phyloP scores from a whole-genome alignment of 1,284 basidiomycete genomes.

The Sporisorium sorghi region DNA sequence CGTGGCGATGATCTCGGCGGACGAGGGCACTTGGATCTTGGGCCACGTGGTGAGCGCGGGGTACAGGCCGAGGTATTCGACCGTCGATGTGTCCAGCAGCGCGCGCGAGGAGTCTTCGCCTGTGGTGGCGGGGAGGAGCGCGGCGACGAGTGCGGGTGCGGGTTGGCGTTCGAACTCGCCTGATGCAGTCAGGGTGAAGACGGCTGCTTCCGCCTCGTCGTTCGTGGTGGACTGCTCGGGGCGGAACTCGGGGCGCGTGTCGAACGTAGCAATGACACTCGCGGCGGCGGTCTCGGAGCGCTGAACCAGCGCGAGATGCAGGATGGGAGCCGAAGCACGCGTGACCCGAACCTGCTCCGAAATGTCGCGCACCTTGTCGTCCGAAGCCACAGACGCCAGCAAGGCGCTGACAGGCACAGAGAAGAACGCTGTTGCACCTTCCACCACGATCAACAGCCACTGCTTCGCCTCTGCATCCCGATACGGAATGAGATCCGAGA shows the following conservation, averaged over 20 bases:
- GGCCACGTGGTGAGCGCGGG: conserved; percentile 59
- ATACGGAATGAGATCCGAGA: conserved; percentile 49
- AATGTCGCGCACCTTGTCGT: conserved; percentile 34
- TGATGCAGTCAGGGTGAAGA: conserved; percentile 20
- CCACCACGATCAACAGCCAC: conserved; percentile 52
- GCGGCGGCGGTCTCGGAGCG: conserved; percentile 4
- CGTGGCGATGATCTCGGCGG: conserved; percentile 54
- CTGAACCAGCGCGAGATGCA: conserved; percentile 30
- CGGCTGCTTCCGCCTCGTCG: conserved; percentile 19
- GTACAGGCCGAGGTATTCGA: conserved; percentile 54
- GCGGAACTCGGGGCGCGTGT: conserved; percentile 42
- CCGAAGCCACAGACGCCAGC: conserved; percentile 14
- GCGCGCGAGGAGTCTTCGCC: conserved; percentile 16
- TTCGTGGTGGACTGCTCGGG: conserved; percentile 7
- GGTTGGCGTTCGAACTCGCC: conserved; percentile 25
- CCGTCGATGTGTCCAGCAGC: conserved; percentile 31
- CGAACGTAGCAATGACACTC: conserved; percentile 35
- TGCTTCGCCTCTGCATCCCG: conserved; percentile 23
- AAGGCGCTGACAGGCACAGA: conserved; percentile 40
- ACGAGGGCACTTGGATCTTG: conserved; percentile 53
- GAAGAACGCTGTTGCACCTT: conserved; percentile 61
- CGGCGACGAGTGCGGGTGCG: conserved; percentile 16
- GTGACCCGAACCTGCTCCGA: conserved; percentile 32
- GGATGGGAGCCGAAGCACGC: conserved; percentile 43
- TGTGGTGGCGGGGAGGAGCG: conserved; percentile 28